Conservation (phyloP, 176 grass and related monocot species). For the Avena atlantica region DNA sequence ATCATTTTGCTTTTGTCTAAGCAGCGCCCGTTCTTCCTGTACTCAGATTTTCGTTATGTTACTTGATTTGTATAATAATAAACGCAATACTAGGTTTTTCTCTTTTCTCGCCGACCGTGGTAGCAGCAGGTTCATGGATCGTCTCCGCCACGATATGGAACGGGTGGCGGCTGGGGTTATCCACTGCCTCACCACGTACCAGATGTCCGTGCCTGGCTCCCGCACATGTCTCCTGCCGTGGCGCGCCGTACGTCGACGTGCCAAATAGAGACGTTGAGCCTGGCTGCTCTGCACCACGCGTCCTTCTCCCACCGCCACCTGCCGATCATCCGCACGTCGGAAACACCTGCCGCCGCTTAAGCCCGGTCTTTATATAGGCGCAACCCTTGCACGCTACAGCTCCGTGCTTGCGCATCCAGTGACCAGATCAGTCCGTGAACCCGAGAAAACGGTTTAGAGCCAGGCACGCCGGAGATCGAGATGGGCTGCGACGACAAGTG, state of each 20-base stretch:
- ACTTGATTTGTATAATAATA: no score
- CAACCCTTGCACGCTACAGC: neutral
- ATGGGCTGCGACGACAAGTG: constrained; percentile 73
- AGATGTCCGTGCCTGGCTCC: neutral
- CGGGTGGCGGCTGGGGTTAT: neutral
- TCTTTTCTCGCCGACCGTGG: no score
- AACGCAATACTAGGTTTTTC: no score
- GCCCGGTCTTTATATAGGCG: neutral
- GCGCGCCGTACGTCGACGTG: neutral
- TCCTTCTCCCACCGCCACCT: neutral
- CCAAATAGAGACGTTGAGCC: neutral
- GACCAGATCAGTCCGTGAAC: neutral
- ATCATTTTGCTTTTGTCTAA: no score
- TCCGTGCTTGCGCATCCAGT: neutral
- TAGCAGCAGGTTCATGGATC: neutral
- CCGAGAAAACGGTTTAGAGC: neutral
- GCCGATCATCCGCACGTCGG: neutral
- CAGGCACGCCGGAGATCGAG: neutral
- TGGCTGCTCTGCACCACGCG: neutral
- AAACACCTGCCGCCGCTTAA: constrained; percentile 3
- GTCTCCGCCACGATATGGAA: neutral
- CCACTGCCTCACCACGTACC: neutral
- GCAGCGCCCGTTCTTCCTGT: no score
- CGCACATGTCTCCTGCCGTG: neutral
- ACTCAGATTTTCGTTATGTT: no score